A percentile compares a stretch with the other conserved stretches of the same genome.
Evolutionary conservation across 192 early-diverging fungal genomes (phyloP).

Genomic region (Gaertneriomyces sp.): DNA sequence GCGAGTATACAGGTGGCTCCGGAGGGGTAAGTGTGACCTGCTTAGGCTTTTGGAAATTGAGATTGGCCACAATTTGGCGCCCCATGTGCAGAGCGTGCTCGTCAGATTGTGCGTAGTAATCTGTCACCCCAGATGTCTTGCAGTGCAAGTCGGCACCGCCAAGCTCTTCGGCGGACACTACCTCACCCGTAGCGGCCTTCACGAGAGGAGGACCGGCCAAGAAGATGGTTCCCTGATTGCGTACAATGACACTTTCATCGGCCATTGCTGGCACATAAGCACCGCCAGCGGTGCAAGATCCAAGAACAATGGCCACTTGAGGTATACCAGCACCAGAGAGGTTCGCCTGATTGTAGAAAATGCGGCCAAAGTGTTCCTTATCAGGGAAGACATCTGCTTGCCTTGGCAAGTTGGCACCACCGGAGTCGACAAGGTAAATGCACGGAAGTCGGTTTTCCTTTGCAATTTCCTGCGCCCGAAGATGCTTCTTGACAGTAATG

Average conservation of each 20-base stretch:
- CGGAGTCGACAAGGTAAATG: constrained; percentile 92
- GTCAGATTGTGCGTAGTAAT: constrained; percentile 84
- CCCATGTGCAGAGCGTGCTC: constrained; percentile 83
- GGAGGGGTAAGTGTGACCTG: constrained; percentile 44
- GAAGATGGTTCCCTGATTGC: constrained; percentile 94
- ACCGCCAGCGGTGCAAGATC: constrained; percentile 92
- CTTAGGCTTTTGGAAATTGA: constrained; percentile 74
- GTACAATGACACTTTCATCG: constrained; percentile 95
- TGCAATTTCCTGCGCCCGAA: constrained; percentile 96
- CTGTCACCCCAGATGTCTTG: constrained; percentile 91
- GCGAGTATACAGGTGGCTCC: constrained; percentile 77
- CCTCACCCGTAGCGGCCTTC: constrained; percentile 93
- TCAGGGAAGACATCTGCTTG: constrained; percentile 97
- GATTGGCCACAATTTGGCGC: constrained; percentile 76
- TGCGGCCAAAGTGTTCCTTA: constrained; percentile 80
- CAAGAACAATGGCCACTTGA: constrained; percentile 96
- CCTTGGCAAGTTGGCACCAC: constrained; percentile 90
- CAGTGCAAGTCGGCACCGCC: constrained; percentile 96
- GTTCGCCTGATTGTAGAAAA: constrained; percentile 90
- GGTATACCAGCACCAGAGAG: constrained; percentile 72
- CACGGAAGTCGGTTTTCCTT: constrained; percentile 89
- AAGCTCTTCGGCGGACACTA: constrained; percentile 86
- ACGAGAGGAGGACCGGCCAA: constrained; percentile 94
- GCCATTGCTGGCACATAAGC: constrained; percentile 97
- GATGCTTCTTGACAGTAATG: constrained; percentile 87